Percentiles rank a stretch among this genome's conserved stretches.
Conservation (phyloP, 2,329 filamentous ascomycete species). For the Penicillium polonicum region DNA sequence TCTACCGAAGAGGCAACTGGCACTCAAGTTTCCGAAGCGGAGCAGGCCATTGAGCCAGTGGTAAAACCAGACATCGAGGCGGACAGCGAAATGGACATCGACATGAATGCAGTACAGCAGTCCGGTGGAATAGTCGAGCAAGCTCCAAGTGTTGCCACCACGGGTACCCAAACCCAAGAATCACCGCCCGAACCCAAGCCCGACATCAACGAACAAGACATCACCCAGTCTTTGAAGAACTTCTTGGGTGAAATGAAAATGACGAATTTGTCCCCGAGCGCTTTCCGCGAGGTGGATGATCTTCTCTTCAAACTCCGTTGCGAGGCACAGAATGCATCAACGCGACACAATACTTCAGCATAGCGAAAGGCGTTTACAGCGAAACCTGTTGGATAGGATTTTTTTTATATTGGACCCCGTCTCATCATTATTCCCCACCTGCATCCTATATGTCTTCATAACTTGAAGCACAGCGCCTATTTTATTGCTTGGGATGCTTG, state of each 20-base stretch:
- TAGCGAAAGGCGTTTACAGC: constrained; percentile 38
- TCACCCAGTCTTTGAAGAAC: constrained; percentile 55
- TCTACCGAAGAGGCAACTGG: constrained; percentile 20
- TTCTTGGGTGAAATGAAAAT: constrained; percentile 61
- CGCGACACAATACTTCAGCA: constrained; percentile 45
- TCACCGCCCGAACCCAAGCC: not conserved
- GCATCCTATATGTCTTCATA: constrained; percentile 17
- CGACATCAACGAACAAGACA: constrained; percentile 35
- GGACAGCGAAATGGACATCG: constrained; percentile 4
- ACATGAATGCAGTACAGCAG: not conserved
- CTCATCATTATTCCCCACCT: constrained; percentile 21
- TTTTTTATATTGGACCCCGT: constrained; percentile 7
- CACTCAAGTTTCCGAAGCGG: constrained; percentile 19
- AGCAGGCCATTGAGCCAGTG: constrained; percentile 1
- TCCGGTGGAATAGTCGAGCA: not conserved
- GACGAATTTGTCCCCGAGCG: constrained; percentile 60
- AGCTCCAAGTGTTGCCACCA: constrained; percentile 9
- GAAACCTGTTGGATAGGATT: constrained; percentile 11
- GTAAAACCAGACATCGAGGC: constrained; percentile 3
- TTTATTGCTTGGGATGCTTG: constrained; percentile 1
- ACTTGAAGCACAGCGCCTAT: constrained; percentile 11
- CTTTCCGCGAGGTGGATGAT: constrained; percentile 72
- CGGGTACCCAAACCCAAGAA: constrained; percentile 19
- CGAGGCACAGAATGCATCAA: constrained; percentile 69
- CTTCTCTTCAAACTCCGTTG: constrained; percentile 75